Evolutionary conservation across 805 yeast species (phyloP).

Genomic region (Blastobotrys attinorum): DNA sequence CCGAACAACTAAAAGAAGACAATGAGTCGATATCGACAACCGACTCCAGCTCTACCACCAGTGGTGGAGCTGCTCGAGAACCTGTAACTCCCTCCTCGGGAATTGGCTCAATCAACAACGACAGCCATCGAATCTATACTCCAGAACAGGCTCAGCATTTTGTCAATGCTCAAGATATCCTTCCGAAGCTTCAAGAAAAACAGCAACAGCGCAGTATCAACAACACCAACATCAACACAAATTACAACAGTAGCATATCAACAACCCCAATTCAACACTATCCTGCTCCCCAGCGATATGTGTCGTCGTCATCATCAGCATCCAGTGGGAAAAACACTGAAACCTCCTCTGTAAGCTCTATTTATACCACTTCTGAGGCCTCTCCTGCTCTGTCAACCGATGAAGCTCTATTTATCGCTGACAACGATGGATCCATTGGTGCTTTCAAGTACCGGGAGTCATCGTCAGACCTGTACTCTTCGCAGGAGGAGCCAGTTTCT

Average conservation of each 20-base stretch:
- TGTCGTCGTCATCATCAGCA: no score
- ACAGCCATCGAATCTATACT: background rate
- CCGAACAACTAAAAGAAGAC: constrained; percentile 4
- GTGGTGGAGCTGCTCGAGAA: background rate
- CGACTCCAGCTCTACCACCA: background rate
- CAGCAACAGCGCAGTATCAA: no score
- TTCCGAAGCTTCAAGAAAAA: background rate
- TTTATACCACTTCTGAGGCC: background rate
- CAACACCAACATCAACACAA: no score
- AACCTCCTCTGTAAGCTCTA: constrained; percentile 1
- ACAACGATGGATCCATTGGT: constrained; percentile 3
- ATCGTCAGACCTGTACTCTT: no score
- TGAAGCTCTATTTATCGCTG: constrained; percentile 9
- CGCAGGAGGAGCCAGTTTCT: no score
- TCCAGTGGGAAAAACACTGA: no score
- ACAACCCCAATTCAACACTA: no score
- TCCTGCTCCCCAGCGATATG: background rate
- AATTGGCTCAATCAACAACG: background rate
- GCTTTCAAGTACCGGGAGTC: background rate
- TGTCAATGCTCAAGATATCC: background rate
- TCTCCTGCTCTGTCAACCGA: background rate
- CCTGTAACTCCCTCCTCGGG: background rate
- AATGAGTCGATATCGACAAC: background rate
- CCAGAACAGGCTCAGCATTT: background rate
- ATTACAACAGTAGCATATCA: no score